Base-by-base conservation (phyloP, 1,284 basidiomycete genomes). In the Hemileia vastatrix region DNA sequence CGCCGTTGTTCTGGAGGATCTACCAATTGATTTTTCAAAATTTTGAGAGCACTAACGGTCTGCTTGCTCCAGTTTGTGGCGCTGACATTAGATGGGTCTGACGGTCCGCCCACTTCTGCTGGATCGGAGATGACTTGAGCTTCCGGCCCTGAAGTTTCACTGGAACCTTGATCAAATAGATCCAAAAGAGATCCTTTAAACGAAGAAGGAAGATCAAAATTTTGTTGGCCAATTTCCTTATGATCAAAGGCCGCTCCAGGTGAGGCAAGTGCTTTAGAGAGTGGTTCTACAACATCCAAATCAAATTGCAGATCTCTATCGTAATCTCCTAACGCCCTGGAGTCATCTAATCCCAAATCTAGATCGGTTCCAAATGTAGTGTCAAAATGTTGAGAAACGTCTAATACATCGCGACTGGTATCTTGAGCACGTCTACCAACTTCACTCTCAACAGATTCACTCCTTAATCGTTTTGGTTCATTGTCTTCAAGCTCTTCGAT, bases 21-120 rank as follows among this genome's bases (percentile, higher is more conserved):
- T 11, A 18, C 31, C 21, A 59, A 40, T 43, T 59, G 47, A 19
- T 31, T 43, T 40, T 59, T 59, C 31, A 59, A 44, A 4, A 59
- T 49, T 32, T 24, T 59, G 9, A 59, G 47, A 51, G 57, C 57
- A 15, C 51, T 59, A 33, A 59, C 23, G 1, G 57, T 59, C 9
- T 59, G 50, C 32, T 52, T 51, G 18, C 57, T 59, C 57, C 57
- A 59, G 32, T 52, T 59, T 8, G 57, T 59, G 11, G 40, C 36
- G 33, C 24, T 24, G 15, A 24, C 33, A n/a, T n/a, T n/a, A n/a
- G n/a, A n/a, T n/a, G 6, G 57, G 21, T 49, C 57, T n/a, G n/a
- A n/a, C 57, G 2, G 57, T 4, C n/a, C 21, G 6, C 48, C 51
- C 57, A 6, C 18, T 24, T 5, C 33, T 13, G 19, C 48, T 49